These are phyloP conservation scores for Sextonia rubra DNA, from an alignment of 164 flowering plant genomes.

Conservation along the genomic window DNA sequence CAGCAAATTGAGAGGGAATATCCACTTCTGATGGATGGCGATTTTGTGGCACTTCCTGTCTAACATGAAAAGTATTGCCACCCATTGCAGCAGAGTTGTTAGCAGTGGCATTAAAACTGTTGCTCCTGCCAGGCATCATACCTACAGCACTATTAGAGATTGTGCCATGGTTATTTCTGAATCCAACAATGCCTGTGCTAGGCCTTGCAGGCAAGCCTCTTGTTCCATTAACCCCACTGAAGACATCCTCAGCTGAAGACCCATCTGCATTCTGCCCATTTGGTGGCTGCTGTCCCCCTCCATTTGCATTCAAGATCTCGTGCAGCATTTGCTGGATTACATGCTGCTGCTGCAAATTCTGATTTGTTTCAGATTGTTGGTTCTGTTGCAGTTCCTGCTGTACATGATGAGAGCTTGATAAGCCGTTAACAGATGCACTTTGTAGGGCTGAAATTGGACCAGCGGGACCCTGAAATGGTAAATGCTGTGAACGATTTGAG, in stretches of 20 bases:
- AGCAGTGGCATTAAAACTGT: constrained; percentile 14
- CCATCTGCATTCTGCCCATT: constrained; percentile 10
- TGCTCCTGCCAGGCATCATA: constrained; percentile 9
- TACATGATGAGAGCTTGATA: constrained; percentile 36
- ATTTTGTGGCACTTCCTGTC: constrained; percentile 36
- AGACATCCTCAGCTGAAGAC: constrained; percentile 4
- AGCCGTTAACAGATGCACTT: constrained; percentile 38
- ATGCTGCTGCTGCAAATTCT: constrained; percentile 52
- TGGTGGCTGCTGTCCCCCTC: constrained; percentile 3
- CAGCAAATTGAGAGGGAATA: constrained; percentile 57
- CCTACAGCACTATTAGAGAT: constrained; percentile 6
- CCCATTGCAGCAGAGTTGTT: constrained; percentile 19
- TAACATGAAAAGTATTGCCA: constrained; percentile 30
- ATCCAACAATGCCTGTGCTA: constrained; percentile 4
- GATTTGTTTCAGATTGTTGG: constrained; percentile 21
- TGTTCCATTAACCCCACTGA: not conserved
- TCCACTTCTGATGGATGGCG: constrained; percentile 59
- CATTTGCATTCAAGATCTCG: constrained; percentile 45
- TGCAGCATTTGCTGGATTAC: constrained; percentile 82
- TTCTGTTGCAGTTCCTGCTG: constrained; percentile 1
- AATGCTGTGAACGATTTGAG: constrained; percentile 40
- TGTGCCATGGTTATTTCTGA: constrained; percentile 1
- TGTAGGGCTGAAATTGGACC: constrained; percentile 34
- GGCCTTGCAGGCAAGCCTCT: not conserved
- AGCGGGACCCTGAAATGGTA: constrained; percentile 45